Evolutionary conservation across 2,329 filamentous ascomycete genomes (phyloP).

Genomic region (Beauveria sp.): DNA sequence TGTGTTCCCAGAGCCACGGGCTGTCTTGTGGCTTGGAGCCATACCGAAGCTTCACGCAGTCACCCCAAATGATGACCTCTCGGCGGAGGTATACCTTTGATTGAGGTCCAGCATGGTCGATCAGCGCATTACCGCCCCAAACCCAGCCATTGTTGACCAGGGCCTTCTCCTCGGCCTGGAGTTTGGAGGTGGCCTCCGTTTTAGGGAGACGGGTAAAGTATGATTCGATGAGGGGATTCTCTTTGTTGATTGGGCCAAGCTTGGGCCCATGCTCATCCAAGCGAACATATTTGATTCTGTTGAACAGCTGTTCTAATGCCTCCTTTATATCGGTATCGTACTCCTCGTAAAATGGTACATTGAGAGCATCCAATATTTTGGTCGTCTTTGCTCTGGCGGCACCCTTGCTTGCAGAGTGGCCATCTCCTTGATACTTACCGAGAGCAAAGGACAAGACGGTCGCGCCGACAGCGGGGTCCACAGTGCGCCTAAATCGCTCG

Average conservation of each 20-base stretch:
- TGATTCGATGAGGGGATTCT: slow-evolving; percentile 79
- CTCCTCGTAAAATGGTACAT: slow-evolving; percentile 83
- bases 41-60: slow-evolving; percentile 95
- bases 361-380: slow-evolving; percentile 71
- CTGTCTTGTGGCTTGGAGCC: slow-evolving; percentile 74
- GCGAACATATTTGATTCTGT: slow-evolving; percentile 89
- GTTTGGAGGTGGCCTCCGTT: slow-evolving; percentile 70
- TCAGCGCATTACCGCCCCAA: slow-evolving; percentile 90
- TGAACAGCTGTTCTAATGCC: slow-evolving; percentile 85
- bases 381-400: slow-evolving; percentile 48
- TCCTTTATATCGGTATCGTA: slow-evolving; percentile 78
- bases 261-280: slow-evolving; percentile 90
- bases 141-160: slow-evolving; percentile 98
- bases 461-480: slow-evolving; percentile 64
- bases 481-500: slow-evolving; percentile 64
- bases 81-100: slow-evolving; percentile 91
- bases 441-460: slow-evolving; percentile 34
- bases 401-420: slow-evolving; percentile 38
- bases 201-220: slow-evolving; percentile 88
- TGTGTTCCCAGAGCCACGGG: slow-evolving; percentile 91
- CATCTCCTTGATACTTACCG: slow-evolving; percentile 51
- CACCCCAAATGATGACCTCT: slow-evolving; percentile 96
- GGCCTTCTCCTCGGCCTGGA: slow-evolving; percentile 68
- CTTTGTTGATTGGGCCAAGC: slow-evolving; percentile 66
- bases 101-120: slow-evolving; percentile 84